Percentiles rank a stretch among this genome's conserved stretches.
These are phyloP conservation scores for Xylaria hypoxylon DNA, from an alignment of 2,329 filamentous ascomycete genomes.

Conservation along the genomic window DNA sequence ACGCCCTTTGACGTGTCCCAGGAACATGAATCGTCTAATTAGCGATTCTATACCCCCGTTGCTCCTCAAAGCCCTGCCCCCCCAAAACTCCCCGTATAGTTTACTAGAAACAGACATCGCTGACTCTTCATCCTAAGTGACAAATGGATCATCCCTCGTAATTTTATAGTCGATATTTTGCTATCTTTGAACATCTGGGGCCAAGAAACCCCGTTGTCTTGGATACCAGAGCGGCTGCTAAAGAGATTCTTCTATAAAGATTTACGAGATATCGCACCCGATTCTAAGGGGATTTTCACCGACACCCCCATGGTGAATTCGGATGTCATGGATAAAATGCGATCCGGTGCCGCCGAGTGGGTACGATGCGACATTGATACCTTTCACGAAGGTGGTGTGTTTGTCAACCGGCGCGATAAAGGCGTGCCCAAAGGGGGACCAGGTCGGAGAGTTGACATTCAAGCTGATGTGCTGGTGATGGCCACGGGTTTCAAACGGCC, in stretches of 20 bases:
- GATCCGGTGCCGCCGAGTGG: slow-evolving; percentile 79
- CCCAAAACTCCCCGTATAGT: background rate
- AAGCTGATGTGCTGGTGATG: slow-evolving; percentile 83
- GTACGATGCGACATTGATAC: slow-evolving; percentile 81
- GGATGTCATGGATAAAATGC: slow-evolving; percentile 80
- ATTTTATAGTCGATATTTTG: slow-evolving; percentile 77
- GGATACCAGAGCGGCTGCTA: slow-evolving; percentile 81
- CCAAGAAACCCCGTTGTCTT: slow-evolving; percentile 78
- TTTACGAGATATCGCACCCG: slow-evolving; percentile 77
- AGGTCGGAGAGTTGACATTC: slow-evolving; percentile 72
- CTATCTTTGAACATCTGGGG: slow-evolving; percentile 84
- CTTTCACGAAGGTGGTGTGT: slow-evolving; percentile 72
- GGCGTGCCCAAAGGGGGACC: slow-evolving; percentile 82
- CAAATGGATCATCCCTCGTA: slow-evolving; percentile 90
- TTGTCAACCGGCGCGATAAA: slow-evolving; percentile 76
- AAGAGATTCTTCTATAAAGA: slow-evolving; percentile 86
- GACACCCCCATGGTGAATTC: slow-evolving; percentile 91
- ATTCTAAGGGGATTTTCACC: slow-evolving; percentile 79
- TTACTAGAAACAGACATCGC: background rate
- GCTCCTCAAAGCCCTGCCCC: background rate
- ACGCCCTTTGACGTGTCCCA: background rate
- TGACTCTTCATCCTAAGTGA: slow-evolving; percentile 61
- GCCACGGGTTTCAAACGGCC: slow-evolving; percentile 86
- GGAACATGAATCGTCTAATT: background rate
- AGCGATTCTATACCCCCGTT: background rate